These are phyloP conservation scores for Brettanomyces bruxellensis DNA, from an alignment of 805 yeast genomes.

Conservation along the genomic window DNA sequence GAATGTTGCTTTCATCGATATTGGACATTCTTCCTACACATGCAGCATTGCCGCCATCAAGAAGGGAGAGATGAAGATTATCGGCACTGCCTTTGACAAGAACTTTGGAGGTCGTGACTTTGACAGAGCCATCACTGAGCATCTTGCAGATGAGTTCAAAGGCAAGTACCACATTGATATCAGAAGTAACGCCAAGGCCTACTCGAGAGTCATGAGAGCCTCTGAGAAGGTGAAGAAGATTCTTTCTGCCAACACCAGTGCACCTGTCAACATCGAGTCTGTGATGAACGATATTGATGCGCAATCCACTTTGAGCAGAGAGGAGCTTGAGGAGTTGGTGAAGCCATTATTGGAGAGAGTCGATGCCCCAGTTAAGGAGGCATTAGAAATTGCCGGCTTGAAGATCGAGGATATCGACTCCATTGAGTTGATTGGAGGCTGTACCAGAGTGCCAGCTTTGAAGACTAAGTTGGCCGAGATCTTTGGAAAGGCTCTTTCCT, in stretches of 20 bases:
- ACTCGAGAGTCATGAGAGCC: slow-evolving; percentile 83
- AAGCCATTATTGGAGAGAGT: slow-evolving; percentile 73
- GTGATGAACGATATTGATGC: slow-evolving; percentile 97
- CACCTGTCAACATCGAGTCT: slow-evolving; percentile 92
- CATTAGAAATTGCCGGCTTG: slow-evolving; percentile 73
- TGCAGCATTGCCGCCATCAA: slow-evolving; percentile 85
- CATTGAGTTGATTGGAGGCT: slow-evolving; percentile 95
- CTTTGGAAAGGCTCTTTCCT: slow-evolving; percentile 79
- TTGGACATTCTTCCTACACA: slow-evolving; percentile 94
- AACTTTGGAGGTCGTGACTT: slow-evolving; percentile 98
- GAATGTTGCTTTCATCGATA: slow-evolving; percentile 88
- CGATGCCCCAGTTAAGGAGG: slow-evolving; percentile 67
- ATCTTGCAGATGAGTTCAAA: slow-evolving; percentile 89
- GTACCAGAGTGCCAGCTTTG: slow-evolving; percentile 93
- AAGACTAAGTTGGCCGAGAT: slow-evolving; percentile 73
- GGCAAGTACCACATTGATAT: slow-evolving; percentile 90
- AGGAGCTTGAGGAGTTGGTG: slow-evolving; percentile 85
- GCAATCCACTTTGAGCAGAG: slow-evolving; percentile 80
- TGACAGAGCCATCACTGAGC: slow-evolving; percentile 88
- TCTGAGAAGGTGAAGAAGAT: slow-evolving; percentile 94
- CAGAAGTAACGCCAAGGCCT: slow-evolving; percentile 87
- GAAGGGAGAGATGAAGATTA: slow-evolving; percentile 90
- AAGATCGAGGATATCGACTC: slow-evolving; percentile 70
- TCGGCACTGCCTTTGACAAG: slow-evolving; percentile 89
- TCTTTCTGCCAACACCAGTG: slow-evolving; percentile 87